A percentile compares a stretch with the other conserved stretches of the same genome.
phyloP scores from a whole-genome alignment of 2,329 filamentous ascomycete genomes.

The Emericellopsis cladophorae region DNA sequence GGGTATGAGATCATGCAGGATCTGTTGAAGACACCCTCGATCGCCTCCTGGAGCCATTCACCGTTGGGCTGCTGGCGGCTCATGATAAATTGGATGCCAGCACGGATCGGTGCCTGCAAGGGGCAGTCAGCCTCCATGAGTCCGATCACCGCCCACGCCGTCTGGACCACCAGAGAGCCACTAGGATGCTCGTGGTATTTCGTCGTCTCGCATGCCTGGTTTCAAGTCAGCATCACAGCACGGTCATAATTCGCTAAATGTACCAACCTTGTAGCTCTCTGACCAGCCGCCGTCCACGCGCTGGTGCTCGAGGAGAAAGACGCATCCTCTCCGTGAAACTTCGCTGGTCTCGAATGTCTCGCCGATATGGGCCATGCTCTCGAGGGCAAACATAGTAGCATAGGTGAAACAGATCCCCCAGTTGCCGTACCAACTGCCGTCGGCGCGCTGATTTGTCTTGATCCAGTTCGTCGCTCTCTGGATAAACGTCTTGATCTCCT shows the following conservation, averaged over 20 bases:
- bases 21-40: conserved; percentile 98
- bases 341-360: conserved; percentile 69
- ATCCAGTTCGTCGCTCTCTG: conserved; percentile 70
- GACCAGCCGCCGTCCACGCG: conserved; percentile 90
- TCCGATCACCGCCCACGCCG: conserved; percentile 76
- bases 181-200: conserved; percentile 62
- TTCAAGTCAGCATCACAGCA: conserved; percentile 7
- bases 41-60: conserved; percentile 90
- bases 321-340: conserved; percentile 60
- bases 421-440: conserved; percentile 95
- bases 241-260: background rate
- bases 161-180: conserved; percentile 84
- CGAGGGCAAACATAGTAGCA: conserved; percentile 89
- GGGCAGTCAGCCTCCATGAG: conserved; percentile 77
- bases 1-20: conserved; percentile 98
- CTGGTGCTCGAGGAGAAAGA: conserved; percentile 78
- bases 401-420: conserved; percentile 99
- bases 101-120: conserved; percentile 56
- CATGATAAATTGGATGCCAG: conserved; percentile 73
- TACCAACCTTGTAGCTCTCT: conserved; percentile 65
- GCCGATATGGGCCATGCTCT: conserved; percentile 69
- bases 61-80: conserved; percentile 74
- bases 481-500: conserved; percentile 66
- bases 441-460: conserved; percentile 59
- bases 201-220: conserved; percentile 61